Base-by-base conservation (phyloP, 2,329 filamentous ascomycete genomes). In the Fusarium sacchari region DNA sequence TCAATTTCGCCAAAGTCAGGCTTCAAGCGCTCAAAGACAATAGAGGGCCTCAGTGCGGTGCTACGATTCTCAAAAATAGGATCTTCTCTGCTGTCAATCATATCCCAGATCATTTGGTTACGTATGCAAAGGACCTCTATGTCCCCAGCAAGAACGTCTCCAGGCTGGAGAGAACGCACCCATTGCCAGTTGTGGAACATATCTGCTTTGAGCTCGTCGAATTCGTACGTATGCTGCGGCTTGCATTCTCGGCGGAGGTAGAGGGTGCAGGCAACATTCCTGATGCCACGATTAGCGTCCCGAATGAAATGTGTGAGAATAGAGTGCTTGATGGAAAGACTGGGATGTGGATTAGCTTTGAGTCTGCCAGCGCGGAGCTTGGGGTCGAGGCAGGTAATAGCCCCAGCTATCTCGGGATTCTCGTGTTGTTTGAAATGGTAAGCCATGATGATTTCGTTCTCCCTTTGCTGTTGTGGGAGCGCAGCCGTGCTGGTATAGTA, bases 121-220 rank as follows among this genome's bases (percentile, higher is more conserved):
- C 32, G 20, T 13, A 39, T 3, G 6, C 34, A 39, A 18, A 53
- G 34, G 1, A 28, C 14, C 18, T 53, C 24, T 0, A 39, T 53
- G 0, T 39, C 34, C 0, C 18, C 24, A 0, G 50, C 10, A 1
- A 53, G 6, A 22, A 0, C 8, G 4, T 37, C 24, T 9, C 3
- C 14, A 7, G 6, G 0, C 1, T 36, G 3, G 0, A 26, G 34
- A 7, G 10, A 26, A 13, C 18, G 14, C 2, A 53, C 0, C 50
- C 50, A 53, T 26, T 8, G 2, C 50, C 50, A 53, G 20, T 13
- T 7, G 6, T 22, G 13, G 34, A 39, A 53, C 10, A 37, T 36
- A 0, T 24, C 10, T 0, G 18, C 14, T 3, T 39, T 14, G 9
- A 53, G 20, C 50, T 53, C 32, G 7, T 53, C 37, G 20, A 37